Evolutionary conservation across 2,329 filamentous ascomycete genomes (phyloP).

Genomic region (Claviceps monticola): DNA sequence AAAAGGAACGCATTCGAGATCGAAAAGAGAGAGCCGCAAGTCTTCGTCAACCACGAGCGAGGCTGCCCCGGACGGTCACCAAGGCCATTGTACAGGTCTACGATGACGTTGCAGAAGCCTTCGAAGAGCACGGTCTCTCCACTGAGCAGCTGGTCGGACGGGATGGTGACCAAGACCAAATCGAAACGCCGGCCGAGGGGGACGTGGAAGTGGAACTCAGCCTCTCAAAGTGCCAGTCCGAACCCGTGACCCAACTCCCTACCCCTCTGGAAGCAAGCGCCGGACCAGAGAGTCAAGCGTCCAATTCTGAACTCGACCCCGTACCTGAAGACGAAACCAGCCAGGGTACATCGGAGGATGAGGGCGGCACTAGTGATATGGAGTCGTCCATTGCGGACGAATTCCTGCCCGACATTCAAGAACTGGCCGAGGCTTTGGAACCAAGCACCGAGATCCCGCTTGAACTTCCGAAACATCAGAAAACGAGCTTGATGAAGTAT

Average conservation of each 20-base stretch:
- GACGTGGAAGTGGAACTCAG: conserved; percentile 4
- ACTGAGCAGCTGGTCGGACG: conserved; percentile 26
- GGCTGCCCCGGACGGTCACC: conserved; percentile 75
- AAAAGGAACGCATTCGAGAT: conserved; percentile 83
- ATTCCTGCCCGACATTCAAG: conserved; percentile 47
- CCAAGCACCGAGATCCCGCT: conserved; percentile 45
- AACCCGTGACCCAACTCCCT: conserved; percentile 8
- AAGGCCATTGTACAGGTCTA: conserved; percentile 95
- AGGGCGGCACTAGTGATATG: conserved; percentile 54
- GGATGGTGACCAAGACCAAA: conserved; percentile 7
- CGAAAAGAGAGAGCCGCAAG: conserved; percentile 68
- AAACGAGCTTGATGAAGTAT: conserved; percentile 87
- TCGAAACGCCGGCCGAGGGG: conserved; percentile 10
- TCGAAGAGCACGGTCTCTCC: conserved; percentile 59
- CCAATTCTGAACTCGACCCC: conserved; percentile 17
- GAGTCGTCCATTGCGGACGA: conserved; percentile 59
- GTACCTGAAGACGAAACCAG: conserved; percentile 17
- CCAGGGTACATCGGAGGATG: conserved; percentile 53
- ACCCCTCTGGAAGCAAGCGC: conserved; percentile 12
- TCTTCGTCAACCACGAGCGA: conserved; percentile 60
- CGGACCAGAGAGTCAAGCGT: conserved; percentile 11
- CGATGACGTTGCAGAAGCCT: conserved; percentile 82
- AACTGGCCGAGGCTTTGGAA: conserved; percentile 49
- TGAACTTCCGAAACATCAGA: conserved; percentile 83
- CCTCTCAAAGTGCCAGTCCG: conserved; percentile 9